phyloP scores from a whole-genome alignment of 768 basidiomycete species.

The Ramaria sp. region DNA sequence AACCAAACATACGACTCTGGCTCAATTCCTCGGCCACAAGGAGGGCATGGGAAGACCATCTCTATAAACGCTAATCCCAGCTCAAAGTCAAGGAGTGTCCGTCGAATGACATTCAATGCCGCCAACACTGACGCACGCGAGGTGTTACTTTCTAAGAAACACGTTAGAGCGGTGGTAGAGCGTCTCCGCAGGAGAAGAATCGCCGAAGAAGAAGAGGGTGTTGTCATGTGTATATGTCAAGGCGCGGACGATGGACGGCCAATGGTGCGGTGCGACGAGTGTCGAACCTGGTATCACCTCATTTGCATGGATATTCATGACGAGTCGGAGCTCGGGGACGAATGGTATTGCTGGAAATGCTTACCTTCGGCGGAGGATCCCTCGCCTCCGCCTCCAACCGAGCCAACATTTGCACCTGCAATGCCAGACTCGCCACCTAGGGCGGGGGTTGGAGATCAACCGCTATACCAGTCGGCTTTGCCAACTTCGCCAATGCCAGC shows the following conservation, averaged over 20 bases:
- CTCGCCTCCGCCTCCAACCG: slow-evolving; percentile 18
- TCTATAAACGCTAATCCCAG: slow-evolving; percentile 36
- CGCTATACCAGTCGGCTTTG: background rate
- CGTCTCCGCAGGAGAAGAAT: slow-evolving; percentile 31
- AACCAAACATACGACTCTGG: slow-evolving; percentile 19
- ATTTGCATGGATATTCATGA: slow-evolving; percentile 64
- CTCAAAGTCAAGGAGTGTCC: slow-evolving; percentile 10
- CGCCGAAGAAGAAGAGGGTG: slow-evolving; percentile 32
- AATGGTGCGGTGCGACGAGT: slow-evolving; percentile 74
- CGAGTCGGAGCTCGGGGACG: slow-evolving; percentile 53
- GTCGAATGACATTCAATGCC: slow-evolving; percentile 33
- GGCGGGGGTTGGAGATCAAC: slow-evolving; percentile 8
- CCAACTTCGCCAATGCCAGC: slow-evolving; percentile 8
- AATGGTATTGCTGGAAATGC: slow-evolving; percentile 67
- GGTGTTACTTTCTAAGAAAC: slow-evolving; percentile 62
- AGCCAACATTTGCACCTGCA: slow-evolving; percentile 5
- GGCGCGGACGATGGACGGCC: slow-evolving; percentile 62
- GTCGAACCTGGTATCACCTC: slow-evolving; percentile 75
- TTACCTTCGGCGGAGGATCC: slow-evolving; percentile 21
- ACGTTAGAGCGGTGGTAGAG: slow-evolving; percentile 48
- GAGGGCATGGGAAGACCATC: slow-evolving; percentile 42
- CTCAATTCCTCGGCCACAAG: slow-evolving; percentile 19
- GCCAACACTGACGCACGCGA: slow-evolving; percentile 69
- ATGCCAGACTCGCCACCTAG: slow-evolving; percentile 6
- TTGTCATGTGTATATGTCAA: slow-evolving; percentile 52